Evolutionary conservation across 148 eudicot species (phyloP).

Genomic region (Fagopyrum esculentum): DNA sequence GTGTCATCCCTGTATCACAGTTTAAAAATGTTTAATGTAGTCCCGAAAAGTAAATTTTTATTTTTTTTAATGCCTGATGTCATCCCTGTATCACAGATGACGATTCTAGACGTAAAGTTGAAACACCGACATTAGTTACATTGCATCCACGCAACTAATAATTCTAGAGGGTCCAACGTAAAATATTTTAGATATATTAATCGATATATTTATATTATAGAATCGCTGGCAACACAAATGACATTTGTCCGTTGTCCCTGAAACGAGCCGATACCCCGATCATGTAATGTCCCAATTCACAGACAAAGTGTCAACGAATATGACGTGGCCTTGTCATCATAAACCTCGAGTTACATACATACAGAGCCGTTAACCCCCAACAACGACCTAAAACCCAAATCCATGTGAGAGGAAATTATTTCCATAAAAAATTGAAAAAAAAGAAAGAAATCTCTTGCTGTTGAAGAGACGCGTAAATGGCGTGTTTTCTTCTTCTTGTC

Average conservation of each 20-base stretch:
- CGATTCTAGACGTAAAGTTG: too few relatives aligned
- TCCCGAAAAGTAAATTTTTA: too few relatives aligned
- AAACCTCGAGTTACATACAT: background rate
- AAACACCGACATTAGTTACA: too few relatives aligned
- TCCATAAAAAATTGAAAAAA: background rate
- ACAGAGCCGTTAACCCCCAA: background rate
- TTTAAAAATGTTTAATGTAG: too few relatives aligned
- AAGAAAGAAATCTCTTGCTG: background rate
- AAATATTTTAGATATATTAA: too few relatives aligned
- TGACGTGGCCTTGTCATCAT: background rate
- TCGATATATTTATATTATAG: too few relatives aligned
- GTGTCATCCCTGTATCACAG: too few relatives aligned
- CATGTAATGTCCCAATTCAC: background rate
- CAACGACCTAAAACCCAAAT: background rate
- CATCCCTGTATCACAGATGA: too few relatives aligned
- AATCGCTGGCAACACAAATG: background rate
- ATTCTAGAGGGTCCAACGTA: too few relatives aligned
- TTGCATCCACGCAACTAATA: too few relatives aligned
- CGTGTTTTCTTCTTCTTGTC: background rate
- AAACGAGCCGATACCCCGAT: background rate
- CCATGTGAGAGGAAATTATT: background rate
- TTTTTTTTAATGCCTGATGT: too few relatives aligned
- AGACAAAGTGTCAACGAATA: background rate
- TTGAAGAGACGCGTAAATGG: conserved; percentile 1
- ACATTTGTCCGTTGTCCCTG: background rate